These are phyloP conservation scores for Raphidocelis subcapitata DNA, from an alignment of 139 green algal species.

Conservation along the genomic window DNA sequence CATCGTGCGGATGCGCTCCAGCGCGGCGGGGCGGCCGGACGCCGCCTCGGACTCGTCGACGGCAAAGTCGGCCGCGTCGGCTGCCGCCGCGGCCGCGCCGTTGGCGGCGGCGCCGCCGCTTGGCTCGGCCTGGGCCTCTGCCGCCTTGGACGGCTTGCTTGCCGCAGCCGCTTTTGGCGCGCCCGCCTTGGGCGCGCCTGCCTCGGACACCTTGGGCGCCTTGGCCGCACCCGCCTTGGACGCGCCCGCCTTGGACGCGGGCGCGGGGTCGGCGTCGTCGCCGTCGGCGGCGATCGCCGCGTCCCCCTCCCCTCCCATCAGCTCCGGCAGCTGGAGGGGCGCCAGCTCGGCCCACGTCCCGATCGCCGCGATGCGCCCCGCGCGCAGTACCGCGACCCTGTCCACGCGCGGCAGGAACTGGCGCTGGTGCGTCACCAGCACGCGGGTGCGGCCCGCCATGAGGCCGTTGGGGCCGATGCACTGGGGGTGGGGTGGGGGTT, in stretches of 20 bases:
- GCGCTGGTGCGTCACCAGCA: conserved; percentile 90
- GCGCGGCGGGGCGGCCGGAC: no score
- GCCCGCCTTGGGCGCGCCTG: background rate
- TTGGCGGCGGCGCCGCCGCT: no score
- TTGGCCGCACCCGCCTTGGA: background rate
- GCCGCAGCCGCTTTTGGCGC: background rate
- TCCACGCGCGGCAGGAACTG: conserved; percentile 86
- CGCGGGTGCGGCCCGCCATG: conserved; percentile 60
- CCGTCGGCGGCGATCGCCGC: background rate
- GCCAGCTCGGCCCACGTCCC: conserved; percentile 62
- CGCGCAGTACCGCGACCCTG: conserved; percentile 70
- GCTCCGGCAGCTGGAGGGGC: conserved; percentile 40
- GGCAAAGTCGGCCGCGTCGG: no score
- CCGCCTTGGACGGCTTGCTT: no score
- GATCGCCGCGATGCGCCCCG: conserved; percentile 47
- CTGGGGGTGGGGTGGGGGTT: no score
- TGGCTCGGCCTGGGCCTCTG: no score
- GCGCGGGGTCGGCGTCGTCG: background rate
- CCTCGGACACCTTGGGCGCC: background rate
- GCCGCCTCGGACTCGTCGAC: no score
- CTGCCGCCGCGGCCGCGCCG: no score
- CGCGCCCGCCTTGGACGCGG: background rate
- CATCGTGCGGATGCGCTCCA: conserved; percentile 11
- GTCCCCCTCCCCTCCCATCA: conserved; percentile 32
- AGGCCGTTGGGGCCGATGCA: conserved; percentile 71